Base-by-base conservation (phyloP, 169 alveolate genomes). In the Eimeria falciformis region DNA sequence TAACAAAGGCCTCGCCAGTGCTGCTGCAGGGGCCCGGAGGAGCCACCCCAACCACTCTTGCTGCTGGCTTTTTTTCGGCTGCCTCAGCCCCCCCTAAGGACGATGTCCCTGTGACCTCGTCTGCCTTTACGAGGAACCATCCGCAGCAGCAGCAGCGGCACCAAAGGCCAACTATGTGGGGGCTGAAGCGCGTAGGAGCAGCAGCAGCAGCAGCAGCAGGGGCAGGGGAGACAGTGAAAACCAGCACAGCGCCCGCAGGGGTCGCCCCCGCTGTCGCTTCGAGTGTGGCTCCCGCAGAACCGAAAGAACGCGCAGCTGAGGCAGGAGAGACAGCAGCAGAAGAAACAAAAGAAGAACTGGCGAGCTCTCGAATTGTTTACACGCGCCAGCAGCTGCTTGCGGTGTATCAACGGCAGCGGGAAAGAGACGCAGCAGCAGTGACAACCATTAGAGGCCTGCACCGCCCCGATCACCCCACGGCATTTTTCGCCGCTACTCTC, bases 111-210 rank as follows among this genome's bases (percentile, higher is more conserved):
- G 65, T 50, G 5, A 3, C 87, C 7, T 6, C 58, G 6, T 6
- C 58, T 37, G 62, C 65, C 69, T 78, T 78, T 29, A 78, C 87
- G 18, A 47, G 87, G 58, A 78, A 78, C 71, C 68, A 47, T 45
- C 23, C 71, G 71, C 87, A 78, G 33, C 87, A 47, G 86, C 86
- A 77, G 86, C 84, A 73, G 62, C 84, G 47, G 68, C 86, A 77
- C 45, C 66, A 55, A 46, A 50, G 47, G 87, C 87, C 58, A 21
- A 78, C 53, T 0, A 4, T 78, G 68, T 78, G 87, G 87, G 87
- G 87, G 33, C 71, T 78, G 27, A 78, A 78, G 58, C 87, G 87
- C 29, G 87, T 78, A 12, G 87, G 71, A 29, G 71, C 86, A 46
- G 86, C 87, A 37, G 17, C 71, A 25, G 55, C 47, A 78, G 69